A percentile compares a stretch with the other conserved stretches of the same genome.
Evolutionary conservation across 2,329 filamentous ascomycete genomes (phyloP).

Genomic region (Nigrospora osmanthi): DNA sequence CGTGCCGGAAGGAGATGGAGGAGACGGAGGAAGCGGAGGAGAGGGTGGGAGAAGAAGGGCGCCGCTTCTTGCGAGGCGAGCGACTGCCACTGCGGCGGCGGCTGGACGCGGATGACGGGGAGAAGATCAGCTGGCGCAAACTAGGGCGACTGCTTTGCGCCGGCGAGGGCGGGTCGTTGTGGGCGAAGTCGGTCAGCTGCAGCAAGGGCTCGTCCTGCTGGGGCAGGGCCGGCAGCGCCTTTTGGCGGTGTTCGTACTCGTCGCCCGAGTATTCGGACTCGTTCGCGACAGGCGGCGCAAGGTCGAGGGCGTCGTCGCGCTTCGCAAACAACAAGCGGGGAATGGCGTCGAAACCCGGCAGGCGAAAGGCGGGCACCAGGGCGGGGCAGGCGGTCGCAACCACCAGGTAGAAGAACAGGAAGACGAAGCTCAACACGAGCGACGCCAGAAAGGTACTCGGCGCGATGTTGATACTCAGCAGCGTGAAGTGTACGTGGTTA

Average conservation of each 20-base stretch:
- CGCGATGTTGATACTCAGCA: conserved; percentile 50
- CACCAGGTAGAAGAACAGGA: conserved; percentile 40
- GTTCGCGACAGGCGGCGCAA: too few relatives aligned
- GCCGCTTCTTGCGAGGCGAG: conserved; percentile 2
- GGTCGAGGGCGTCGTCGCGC: background rate
- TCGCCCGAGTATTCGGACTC: background rate
- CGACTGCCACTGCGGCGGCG: conserved; percentile 13
- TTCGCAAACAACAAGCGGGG: conserved; percentile 5
- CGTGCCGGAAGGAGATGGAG: conserved; percentile 3
- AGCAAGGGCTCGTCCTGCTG: conserved; percentile 13
- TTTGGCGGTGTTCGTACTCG: conserved; percentile 19
- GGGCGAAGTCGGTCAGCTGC: conserved; percentile 13
- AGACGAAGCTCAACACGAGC: conserved; percentile 39
- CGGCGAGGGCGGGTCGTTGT: conserved; percentile 10
- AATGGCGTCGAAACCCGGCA: background rate
- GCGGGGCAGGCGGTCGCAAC: conserved; percentile 23
- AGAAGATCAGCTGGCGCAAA: conserved; percentile 15
- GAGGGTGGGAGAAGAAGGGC: too few relatives aligned
- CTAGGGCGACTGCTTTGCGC: conserved; percentile 5
- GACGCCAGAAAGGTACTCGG: conserved; percentile 50
- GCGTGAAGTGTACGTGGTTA: conserved; percentile 45
- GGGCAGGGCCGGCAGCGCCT: conserved; percentile 4
- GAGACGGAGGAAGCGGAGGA: too few relatives aligned
- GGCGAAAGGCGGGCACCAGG: background rate
- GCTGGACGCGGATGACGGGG: conserved; percentile 12